Percentiles rank a stretch among this genome's conserved stretches.
Evolutionary conservation across 768 basidiomycete species (phyloP).

Genomic region (Vararia minispora): DNA sequence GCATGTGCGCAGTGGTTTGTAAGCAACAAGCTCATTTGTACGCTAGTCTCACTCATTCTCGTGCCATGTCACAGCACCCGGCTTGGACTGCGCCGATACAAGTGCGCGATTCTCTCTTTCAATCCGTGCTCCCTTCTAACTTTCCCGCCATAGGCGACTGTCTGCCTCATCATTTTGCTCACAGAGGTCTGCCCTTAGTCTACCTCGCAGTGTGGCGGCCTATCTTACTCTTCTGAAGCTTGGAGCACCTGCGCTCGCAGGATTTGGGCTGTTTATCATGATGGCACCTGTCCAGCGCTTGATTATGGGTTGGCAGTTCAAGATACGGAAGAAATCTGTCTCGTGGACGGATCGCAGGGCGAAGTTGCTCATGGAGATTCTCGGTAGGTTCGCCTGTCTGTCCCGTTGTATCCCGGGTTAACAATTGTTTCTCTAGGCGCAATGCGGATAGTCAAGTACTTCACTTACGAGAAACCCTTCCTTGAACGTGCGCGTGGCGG

Average conservation of each 20-base stretch:
- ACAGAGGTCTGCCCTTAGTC: slow-evolving; percentile 32
- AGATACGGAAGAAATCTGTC: slow-evolving; percentile 42
- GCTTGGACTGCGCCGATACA: slow-evolving; percentile 67
- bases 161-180: slow-evolving; percentile 50
- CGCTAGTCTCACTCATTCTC: slow-evolving; percentile 2
- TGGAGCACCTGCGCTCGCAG: slow-evolving; percentile 59
- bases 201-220: not conserved
- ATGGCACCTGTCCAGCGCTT: slow-evolving; percentile 53
- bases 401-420: no score
- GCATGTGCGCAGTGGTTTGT: slow-evolving; percentile 65
- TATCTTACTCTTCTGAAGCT: slow-evolving; percentile 27
- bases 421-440: slow-evolving; percentile 24
- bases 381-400: slow-evolving; percentile 27
- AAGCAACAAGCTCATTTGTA: slow-evolving; percentile 20
- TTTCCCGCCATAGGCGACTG: no score
- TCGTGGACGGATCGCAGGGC: slow-evolving; percentile 53
- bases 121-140: no score
- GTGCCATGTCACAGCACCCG: slow-evolving; percentile 8
- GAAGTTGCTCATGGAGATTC: slow-evolving; percentile 52
- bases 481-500: slow-evolving; percentile 49
- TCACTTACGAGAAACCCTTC: slow-evolving; percentile 63
- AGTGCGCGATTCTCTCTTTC: no score
- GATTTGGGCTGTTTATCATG: slow-evolving; percentile 54
- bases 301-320: slow-evolving; percentile 48
- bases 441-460: slow-evolving; percentile 71